These are phyloP conservation scores for Sporisorium scitamineum DNA, from an alignment of 1,284 basidiomycete genomes.

Conservation along the genomic window DNA sequence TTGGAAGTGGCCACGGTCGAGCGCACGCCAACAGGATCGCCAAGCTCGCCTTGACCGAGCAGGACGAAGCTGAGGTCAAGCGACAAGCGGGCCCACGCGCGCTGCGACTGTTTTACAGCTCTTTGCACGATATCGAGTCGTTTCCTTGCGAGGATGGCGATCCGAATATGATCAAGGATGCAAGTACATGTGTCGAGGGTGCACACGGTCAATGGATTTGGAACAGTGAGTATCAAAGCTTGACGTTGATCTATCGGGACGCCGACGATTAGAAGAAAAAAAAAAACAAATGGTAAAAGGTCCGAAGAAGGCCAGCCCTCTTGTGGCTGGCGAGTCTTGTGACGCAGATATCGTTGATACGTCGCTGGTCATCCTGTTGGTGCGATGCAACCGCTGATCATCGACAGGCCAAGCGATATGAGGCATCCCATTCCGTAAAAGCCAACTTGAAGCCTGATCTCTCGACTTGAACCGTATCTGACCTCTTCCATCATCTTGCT, in stretches of 20 bases:
- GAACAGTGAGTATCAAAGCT: slow-evolving; percentile 50
- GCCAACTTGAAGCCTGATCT: background rate
- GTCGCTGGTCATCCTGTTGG: slow-evolving; percentile 1
- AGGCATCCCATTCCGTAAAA: slow-evolving; percentile 13
- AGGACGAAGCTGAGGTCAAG: slow-evolving; percentile 29
- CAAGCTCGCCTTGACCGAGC: slow-evolving; percentile 24
- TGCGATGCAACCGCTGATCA: slow-evolving; percentile 1
- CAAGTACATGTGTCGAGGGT: slow-evolving; percentile 80
- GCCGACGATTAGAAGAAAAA: slow-evolving; percentile 27
- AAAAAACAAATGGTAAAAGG: slow-evolving; percentile 66
- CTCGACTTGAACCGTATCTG: background rate
- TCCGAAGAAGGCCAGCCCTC: slow-evolving; percentile 42
- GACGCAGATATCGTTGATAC: slow-evolving; percentile 1
- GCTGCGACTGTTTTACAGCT: slow-evolving; percentile 85
- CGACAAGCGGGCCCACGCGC: slow-evolving; percentile 42
- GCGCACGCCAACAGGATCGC: slow-evolving; percentile 20
- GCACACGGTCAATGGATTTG: slow-evolving; percentile 86
- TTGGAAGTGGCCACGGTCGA: slow-evolving; percentile 19
- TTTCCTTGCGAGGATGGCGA: slow-evolving; percentile 95
- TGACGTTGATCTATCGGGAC: background rate
- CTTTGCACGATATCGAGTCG: slow-evolving; percentile 86
- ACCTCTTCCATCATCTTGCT: background rate
- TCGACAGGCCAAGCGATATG: slow-evolving; percentile 15
- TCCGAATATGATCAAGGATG: slow-evolving; percentile 81
- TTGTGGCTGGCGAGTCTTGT: slow-evolving; percentile 22